These are phyloP conservation scores for Diversispora epigaea DNA, from an alignment of 192 early-diverging fungal genomes.

Conservation along the genomic window DNA sequence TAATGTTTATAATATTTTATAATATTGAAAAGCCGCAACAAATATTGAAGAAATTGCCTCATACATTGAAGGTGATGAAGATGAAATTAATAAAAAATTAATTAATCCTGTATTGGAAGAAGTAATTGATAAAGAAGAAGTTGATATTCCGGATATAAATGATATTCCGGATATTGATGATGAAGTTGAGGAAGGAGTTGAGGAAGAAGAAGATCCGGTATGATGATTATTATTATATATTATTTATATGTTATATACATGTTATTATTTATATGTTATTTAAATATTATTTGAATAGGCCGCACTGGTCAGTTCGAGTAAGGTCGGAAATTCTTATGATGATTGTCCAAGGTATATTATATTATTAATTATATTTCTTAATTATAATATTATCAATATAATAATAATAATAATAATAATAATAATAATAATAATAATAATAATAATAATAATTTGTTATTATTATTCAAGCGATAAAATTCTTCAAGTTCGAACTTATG, in stretches of 20 bases:
- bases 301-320: slow-evolving; percentile 33
- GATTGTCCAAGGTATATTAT: slow-evolving; percentile 27
- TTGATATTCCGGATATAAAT: slow-evolving; percentile 83
- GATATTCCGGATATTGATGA: slow-evolving; percentile 91
- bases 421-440: too few relatives aligned
- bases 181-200: slow-evolving; percentile 56
- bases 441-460: not conserved
- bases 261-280: not conserved
- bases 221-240: not conserved
- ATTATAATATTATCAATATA: not conserved
- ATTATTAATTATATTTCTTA: not conserved
- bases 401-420: too few relatives aligned
- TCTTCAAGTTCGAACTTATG: slow-evolving; percentile 90
- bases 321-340: slow-evolving; percentile 35
- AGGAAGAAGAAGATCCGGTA: slow-evolving; percentile 80
- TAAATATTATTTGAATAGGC: slow-evolving; percentile 33
- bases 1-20: slow-evolving; percentile 25
- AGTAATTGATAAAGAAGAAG: slow-evolving; percentile 54
- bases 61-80: slow-evolving; percentile 61
- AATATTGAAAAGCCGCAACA: slow-evolving; percentile 32
- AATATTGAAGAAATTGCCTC: slow-evolving; percentile 61
- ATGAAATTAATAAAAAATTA: slow-evolving; percentile 41
- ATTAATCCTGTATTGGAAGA: slow-evolving; percentile 34
- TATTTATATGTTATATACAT: not conserved
- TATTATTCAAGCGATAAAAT: slow-evolving; percentile 69